Evolutionary conservation across 2,329 filamentous ascomycete species (phyloP).

Genomic region (Rhytidhysteron rufulum): DNA sequence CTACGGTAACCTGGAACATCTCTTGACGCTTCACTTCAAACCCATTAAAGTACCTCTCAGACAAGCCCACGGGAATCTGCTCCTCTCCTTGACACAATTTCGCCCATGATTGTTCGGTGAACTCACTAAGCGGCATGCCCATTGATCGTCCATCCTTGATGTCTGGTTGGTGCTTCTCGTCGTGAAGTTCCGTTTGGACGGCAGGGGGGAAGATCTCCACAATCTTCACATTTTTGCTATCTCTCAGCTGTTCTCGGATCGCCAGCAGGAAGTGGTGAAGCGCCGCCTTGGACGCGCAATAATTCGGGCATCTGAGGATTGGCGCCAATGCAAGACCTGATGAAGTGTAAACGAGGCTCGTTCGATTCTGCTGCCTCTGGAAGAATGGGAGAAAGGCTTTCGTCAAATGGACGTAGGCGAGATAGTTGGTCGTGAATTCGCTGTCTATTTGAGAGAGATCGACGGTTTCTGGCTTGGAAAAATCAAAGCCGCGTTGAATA

Average conservation of each 20-base stretch:
- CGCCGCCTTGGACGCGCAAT: slow-evolving; percentile 55
- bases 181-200: slow-evolving; percentile 56
- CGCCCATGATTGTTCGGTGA: slow-evolving; percentile 48
- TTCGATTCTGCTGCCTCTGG: slow-evolving; percentile 41
- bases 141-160: slow-evolving; percentile 47
- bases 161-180: slow-evolving; percentile 53
- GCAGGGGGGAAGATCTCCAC: slow-evolving; percentile 54
- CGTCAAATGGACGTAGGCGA: slow-evolving; percentile 47
- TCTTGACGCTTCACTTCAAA: slow-evolving; percentile 50
- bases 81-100: slow-evolving; percentile 47
- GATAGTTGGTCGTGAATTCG: slow-evolving; percentile 52
- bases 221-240: slow-evolving; percentile 48
- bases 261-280: slow-evolving; percentile 52
- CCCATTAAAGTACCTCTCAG: slow-evolving; percentile 37
- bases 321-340: slow-evolving; percentile 51
- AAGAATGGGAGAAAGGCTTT: slow-evolving; percentile 49
- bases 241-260: slow-evolving; percentile 49
- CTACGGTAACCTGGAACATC: slow-evolving; percentile 20
- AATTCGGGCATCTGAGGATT: slow-evolving; percentile 46
- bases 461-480: slow-evolving; percentile 45
- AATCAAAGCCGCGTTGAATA: slow-evolving; percentile 50
- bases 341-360: slow-evolving; percentile 46
- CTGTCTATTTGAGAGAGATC: slow-evolving; percentile 41
- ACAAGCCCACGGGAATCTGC: slow-evolving; percentile 49
- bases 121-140: slow-evolving; percentile 53